These are phyloP conservation scores for Trichoderma polysporum DNA, from an alignment of 2,329 filamentous ascomycete species.

Conservation along the genomic window DNA sequence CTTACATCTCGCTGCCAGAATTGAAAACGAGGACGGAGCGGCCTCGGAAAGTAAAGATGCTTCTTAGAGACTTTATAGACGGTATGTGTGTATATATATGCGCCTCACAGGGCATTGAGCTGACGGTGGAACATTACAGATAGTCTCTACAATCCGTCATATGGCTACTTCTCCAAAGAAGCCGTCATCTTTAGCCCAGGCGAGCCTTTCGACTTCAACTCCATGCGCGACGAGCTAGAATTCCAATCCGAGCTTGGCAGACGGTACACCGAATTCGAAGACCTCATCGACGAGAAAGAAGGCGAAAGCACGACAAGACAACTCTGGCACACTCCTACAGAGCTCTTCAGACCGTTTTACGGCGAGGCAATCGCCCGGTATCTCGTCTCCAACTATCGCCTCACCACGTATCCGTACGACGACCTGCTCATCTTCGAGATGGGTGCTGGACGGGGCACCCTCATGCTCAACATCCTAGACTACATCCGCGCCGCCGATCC, in stretches of 20 bases:
- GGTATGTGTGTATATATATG: constrained; percentile 51
- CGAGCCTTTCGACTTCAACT: constrained; percentile 84
- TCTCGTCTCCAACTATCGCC: constrained; percentile 91
- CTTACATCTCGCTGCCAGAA: constrained; percentile 79
- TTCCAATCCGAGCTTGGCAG: constrained; percentile 76
- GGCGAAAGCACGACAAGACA: constrained; percentile 72
- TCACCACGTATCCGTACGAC: constrained; percentile 91
- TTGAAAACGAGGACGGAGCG: constrained; percentile 71
- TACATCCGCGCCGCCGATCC: constrained; percentile 89
- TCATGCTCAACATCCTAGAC: constrained; percentile 98
- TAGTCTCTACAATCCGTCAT: constrained; percentile 89
- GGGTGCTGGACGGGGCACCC: constrained; percentile 92
- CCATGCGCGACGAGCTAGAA: constrained; percentile 77
- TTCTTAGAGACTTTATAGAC: constrained; percentile 96
- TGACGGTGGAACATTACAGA: constrained; percentile 52
- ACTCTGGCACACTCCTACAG: constrained; percentile 97
- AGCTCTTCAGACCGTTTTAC: constrained; percentile 94
- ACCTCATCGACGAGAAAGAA: constrained; percentile 71
- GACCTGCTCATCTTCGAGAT: constrained; percentile 98
- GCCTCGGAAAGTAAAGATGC: constrained; percentile 90
- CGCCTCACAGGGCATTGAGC: background rate
- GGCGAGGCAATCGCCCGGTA: constrained; percentile 97
- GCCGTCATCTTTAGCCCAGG: constrained; percentile 94
- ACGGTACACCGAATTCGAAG: constrained; percentile 88
- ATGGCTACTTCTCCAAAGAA: constrained; percentile 95